Evolutionary conservation across 495 filamentous ascomycete genomes (phyloP), one percentile per base, ranked within the genome.

Genomic region (Venustampulla echinocandica): DNA sequence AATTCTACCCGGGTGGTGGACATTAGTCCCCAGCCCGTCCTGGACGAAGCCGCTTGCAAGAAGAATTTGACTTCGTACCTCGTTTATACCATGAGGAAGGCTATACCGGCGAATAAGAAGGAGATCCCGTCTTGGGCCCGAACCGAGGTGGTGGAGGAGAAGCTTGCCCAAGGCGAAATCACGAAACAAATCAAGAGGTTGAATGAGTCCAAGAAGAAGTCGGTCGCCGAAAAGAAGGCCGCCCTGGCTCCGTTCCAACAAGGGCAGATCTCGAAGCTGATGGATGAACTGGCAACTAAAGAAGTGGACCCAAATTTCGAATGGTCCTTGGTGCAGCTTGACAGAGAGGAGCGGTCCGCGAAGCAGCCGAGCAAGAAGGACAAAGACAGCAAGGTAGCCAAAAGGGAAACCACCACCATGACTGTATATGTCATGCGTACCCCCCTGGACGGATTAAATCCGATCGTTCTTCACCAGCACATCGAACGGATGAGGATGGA

Each of bases 301-400:
- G 53, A 59, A 34, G 0, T 0, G 2, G 50, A 56, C 21, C 9
- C 2, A 5, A 43, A 47, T 18, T 59, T 56, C 34, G 47, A 50
- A 20, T 59, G 46, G 49, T 42, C 50, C 1, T 30, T 59, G 13
- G 44, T 47, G 7, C 53, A 59, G 28, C 20, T 59, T 5, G 53
- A 59, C 20, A 35, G n/a, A 6, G 28, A 50, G 20, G 20, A 46
- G 39, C 19, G 20, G 22, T 1, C 5, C 4, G 27, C 27, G 19
- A 30, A 9, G 19, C 37, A 42, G 20, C 43, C 44, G 11, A 3
- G 32, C 11, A 44, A 13, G 4, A 10, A 14, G 5, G 17, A 23
- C 2, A 46, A 17, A 20, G 21, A 20, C 14, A 20, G 40, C 15
- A 47, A 38, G 18, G 7, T 10, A 14, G 24, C 15, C 3, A 30